Percentiles rank a stretch among this genome's conserved stretches.
Conservation (phyloP, 371 early-diverging fungal species). For the Dichotomocladium elegans region DNA sequence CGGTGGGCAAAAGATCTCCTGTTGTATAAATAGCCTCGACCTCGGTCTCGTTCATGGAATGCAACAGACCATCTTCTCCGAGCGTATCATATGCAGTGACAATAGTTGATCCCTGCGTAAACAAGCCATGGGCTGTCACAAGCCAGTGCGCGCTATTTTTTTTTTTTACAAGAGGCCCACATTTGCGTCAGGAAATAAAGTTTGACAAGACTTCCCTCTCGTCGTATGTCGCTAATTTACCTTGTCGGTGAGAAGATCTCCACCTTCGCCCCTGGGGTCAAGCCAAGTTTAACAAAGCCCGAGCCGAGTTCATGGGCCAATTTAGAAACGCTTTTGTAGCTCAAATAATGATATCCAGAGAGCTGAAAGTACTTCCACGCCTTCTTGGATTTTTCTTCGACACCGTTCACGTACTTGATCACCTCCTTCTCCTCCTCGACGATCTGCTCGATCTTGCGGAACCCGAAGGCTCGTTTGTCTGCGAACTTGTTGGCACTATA, state of each 20-base stretch:
- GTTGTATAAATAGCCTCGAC: constrained; percentile 76
- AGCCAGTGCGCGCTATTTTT: constrained; percentile 69
- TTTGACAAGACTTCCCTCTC: too few relatives aligned
- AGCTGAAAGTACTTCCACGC: constrained; percentile 82
- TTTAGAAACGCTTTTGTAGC: constrained; percentile 57
- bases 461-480: constrained; percentile 56
- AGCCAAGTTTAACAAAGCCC: constrained; percentile 66
- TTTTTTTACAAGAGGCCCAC: neutral
- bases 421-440: constrained; percentile 80
- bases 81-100: constrained; percentile 89
- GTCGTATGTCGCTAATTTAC: too few relatives aligned
- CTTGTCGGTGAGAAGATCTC: constrained; percentile 78
- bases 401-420: constrained; percentile 62
- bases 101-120: constrained; percentile 71
- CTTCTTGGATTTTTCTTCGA: constrained; percentile 71
- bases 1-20: constrained; percentile 74
- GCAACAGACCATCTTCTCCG: constrained; percentile 82
- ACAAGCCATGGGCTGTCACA: constrained; percentile 63
- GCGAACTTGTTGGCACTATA: constrained; percentile 48
- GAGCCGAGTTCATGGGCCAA: constrained; percentile 54
- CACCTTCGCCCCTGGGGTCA: constrained; percentile 58
- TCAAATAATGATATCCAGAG: constrained; percentile 63
- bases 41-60: constrained; percentile 84
- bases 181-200: neutral
- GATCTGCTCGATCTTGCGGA: constrained; percentile 60